Base-by-base conservation (phyloP, 1,284 basidiomycete species). In the Gomphus sp. region DNA sequence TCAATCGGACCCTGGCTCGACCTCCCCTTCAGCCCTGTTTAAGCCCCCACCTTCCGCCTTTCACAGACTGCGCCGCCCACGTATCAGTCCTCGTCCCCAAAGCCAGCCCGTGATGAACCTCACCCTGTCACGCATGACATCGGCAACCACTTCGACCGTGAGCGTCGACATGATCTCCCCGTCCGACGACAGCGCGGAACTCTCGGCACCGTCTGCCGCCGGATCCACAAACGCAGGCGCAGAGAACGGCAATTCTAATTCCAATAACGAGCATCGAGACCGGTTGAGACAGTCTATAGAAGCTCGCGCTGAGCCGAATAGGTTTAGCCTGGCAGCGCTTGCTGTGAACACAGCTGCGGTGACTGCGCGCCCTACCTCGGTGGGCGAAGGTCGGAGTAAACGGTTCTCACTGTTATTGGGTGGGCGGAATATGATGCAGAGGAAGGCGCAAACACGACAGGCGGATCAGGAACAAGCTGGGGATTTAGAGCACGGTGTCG, bases 341-440 rank as follows among this genome's bases (percentile, higher is more conserved):
- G 86, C 84, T 41, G 63, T 90, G 67, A 86, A 89, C 64, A 82
- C 83, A 41, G 81, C 81, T 37, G 80, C 79, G n/a, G 87, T 90
- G 9, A 85, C 83, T 49, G 77, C 84, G 25, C 76, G 80, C 14
- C 78, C 80, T 53, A 73, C 66, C 54, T 58, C 67, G 22, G 66
- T 67, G 18, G 71, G 70, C n/a, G 73, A 73, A 63, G 70, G 73
- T 34, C 65, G 68, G 60, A 64, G 72, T 58, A 80, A 78, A 64
- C 70, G 82, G 62, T 81, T 82, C 62, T 86, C 84, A 43, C 73
- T 85, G 16, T 77, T 84, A 48, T 72, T 84, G 7, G 77, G 77
- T 25, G 73, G 73, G 60, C 12, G 44, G 47, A 33, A 53, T n/a
- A 48, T 39, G 52, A 52, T 55, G 55, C 56, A 25, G n/a, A n/a